Base-by-base conservation (phyloP, 768 basidiomycete genomes). In the Hygrocybe punicea region DNA sequence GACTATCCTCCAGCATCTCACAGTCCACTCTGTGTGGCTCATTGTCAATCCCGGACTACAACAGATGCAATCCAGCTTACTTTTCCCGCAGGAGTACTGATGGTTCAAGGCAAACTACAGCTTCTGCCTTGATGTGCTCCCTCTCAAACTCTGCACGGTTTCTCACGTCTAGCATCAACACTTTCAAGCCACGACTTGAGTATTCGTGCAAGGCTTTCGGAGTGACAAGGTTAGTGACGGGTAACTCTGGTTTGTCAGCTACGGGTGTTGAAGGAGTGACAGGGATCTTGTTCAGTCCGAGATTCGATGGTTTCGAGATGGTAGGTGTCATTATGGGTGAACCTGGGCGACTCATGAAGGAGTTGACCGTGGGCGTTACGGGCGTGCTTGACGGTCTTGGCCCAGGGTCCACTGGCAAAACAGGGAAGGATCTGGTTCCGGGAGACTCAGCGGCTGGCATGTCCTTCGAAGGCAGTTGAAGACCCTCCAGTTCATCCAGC, bases 91-190 rank as follows among this genome's bases (percentile, higher is more conserved):
- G 63, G 19, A 93, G 77, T 4, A 96, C 83, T 1, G 80, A 80
- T 6, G 94, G 93, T 70, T 98, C 94, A 19, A 97, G 78, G 71
- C 93, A 95, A 1, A 93, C 85, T 2, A 89, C 79, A 6, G 86
- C 81, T 10, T 83, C 76, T 3, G 76, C 79, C 54, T 78, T 81
- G 57, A 97, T 87, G 58, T 87, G 85, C 53, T 86, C 91, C 16
- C 65, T 72, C 59, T 92, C 84, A 63, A 89, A 95, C 48, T 89
- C 88, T 9, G 81, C 84, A 29, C 91, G 80, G 16, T 82, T 78
- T n/a, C 95, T 81, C 17, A 94, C 83, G 68, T 97, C 95, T 17
- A 98, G 78, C 13, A 97, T 63, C 1, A 98, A 77, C 3, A 92
- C 82, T 51, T 83, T 82, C 59, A 81, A 69, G n/a, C 76, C 72